Evolutionary conservation across 495 filamentous ascomycete genomes (phyloP), one percentile per base, ranked within the genome.

Genomic region (Letharia columbiana): DNA sequence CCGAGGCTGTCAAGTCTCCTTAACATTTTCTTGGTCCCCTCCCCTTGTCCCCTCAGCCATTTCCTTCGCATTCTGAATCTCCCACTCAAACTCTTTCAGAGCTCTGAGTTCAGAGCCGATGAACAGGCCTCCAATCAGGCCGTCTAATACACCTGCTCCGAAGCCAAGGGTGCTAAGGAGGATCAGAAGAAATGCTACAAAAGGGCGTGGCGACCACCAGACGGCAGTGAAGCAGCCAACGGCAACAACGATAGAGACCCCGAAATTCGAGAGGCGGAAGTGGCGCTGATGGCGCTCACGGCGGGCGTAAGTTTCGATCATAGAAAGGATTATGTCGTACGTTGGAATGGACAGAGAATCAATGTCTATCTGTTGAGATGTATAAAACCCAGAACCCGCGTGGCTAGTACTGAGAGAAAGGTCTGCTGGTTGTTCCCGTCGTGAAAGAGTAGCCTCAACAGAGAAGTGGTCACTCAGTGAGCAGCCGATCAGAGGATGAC

Each of bases 21-120:
- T 54, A 18, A 58, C 23, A 40, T 42, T 3, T 28, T 40, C 35
- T 23, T 49, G 58, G 8, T 42, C 58, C 35, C 42, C 57, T 41
- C 33, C 12, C 7, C n/a, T 39, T 35, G n/a, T 44, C 20, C n/a
- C 52, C 52, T 69, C 67, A 40, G 68, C 62, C 45, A 60, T 54
- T 4, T 71, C 72, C 67, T 76, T 85, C 44, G 87, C 87, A 76
- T 89, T 94, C 61, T 77, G 76, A 18, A 98, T 87, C 78, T 98
- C 95, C 88, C 91, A 96, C 71, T 94, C 86, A 77, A 97, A 98
- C 77, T 98, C 94, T 70, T 86, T 88, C n/a, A 98, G 77, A 18
- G 90, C 86, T 66, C 91, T 80, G 66, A 96, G 68, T 77, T 98
- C 94, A 69, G 84, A 84, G 17, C 86, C 85, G 68, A 96, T 86